Conservation (phyloP, 1,284 basidiomycete species). For the Ustilago hordei region DNA sequence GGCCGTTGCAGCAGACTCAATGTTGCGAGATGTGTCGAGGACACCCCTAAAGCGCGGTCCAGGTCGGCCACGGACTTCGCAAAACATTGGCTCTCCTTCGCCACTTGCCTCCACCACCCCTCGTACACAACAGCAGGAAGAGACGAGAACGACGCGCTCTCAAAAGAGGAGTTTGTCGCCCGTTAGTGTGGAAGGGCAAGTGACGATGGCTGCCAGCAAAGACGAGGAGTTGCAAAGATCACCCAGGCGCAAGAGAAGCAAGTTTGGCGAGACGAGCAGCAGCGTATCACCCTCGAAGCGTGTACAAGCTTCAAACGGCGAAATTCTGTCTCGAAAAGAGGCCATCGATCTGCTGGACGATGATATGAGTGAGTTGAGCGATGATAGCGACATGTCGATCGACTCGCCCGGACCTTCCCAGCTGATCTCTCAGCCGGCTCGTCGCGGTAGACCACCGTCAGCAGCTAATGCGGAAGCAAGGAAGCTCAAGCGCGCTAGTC, state of each 20-base stretch:
- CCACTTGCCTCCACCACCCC: slow-evolving; percentile 3
- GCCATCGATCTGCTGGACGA: slow-evolving; percentile 37
- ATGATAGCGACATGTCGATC: slow-evolving; percentile 26
- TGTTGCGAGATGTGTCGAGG: background rate
- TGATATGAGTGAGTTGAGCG: slow-evolving; percentile 36
- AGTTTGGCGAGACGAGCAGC: slow-evolving; percentile 5
- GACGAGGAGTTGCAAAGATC: background rate
- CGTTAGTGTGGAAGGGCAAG: background rate
- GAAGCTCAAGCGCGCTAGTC: slow-evolving; percentile 31
- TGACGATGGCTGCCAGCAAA: background rate
- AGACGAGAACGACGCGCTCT: background rate
- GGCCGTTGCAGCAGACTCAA: background rate
- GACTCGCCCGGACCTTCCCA: slow-evolving; percentile 23
- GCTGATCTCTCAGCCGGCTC: slow-evolving; percentile 5
- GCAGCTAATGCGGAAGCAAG: slow-evolving; percentile 13
- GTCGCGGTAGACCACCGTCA: slow-evolving; percentile 14
- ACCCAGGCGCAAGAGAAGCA: slow-evolving; percentile 31
- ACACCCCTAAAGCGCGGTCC: slow-evolving; percentile 30
- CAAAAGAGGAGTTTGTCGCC: slow-evolving; percentile 25
- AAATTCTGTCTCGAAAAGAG: background rate
- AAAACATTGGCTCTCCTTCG: background rate
- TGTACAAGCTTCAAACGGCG: background rate
- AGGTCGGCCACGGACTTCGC: slow-evolving; percentile 18
- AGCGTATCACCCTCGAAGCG: background rate
- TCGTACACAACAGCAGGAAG: background rate